Base-by-base conservation (phyloP, 106 monocot species). In the Alisma plantagoaquatica region DNA sequence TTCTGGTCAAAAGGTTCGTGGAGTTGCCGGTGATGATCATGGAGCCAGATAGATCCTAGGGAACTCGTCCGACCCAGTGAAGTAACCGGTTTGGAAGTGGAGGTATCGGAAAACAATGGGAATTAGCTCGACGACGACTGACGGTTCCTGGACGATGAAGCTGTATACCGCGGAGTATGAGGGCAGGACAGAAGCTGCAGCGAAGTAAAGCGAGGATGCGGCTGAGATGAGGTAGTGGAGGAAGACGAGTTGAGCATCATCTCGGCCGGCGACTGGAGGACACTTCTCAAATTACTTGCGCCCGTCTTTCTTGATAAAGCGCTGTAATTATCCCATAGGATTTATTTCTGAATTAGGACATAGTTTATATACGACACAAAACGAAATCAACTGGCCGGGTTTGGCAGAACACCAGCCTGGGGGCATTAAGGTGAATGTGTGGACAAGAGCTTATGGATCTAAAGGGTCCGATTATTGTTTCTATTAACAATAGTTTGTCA, bases 151-250 rank as follows among this genome's bases (percentile, higher is more conserved):
- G 14, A 77, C 74, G 63, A 62, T 23, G 60, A 63, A 41, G 63
- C 23, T 19, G 73, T 75, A 88, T 60, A 64, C 69, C 43, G 9
- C 41, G 54, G 83, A 29, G 59, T 76, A 82, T 55, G 70, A 29
- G 56, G 61, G 28, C 12, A 51, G 29, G 58, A 57, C 23, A 17
- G 58, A 12, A 33, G 71, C 43, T 45, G 65, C 29, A 20, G 70
- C 24, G 33, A 51, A 3, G 22, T 59, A 15, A 35, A 35, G 11
- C 23, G 45, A 20, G 22, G 46, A 45, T 44, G 33, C 18, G 52
- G 54, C 22, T 35, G n/a, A 2, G 29, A 65, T 29, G 46, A 43
- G 18, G 42, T 33, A 48, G 29, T 56, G 49, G 31, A 65, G 12
- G 35, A 38, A 14, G 35, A 38, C 9, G 35, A 38, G 35, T 7